Evolutionary conservation across 169 alveolate genomes (phyloP).

Genomic region (Fabrea salina): DNA sequence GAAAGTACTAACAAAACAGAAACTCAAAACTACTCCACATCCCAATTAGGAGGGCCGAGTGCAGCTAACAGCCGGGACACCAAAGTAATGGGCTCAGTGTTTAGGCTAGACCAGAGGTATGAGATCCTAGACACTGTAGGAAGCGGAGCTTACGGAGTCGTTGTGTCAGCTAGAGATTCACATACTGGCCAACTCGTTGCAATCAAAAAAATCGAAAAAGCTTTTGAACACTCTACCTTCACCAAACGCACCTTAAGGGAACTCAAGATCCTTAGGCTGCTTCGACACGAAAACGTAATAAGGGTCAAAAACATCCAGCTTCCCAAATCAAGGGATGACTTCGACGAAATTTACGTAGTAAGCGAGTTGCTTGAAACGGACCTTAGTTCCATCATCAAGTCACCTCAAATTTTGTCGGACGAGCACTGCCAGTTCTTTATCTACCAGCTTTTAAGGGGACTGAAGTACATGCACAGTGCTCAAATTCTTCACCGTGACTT

Average conservation of each 20-base stretch:
- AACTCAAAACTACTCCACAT: not conserved
- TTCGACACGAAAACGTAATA: constrained; percentile 68
- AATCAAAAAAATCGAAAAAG: constrained; percentile 72
- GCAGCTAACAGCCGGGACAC: constrained; percentile 28
- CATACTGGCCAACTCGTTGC: constrained; percentile 71
- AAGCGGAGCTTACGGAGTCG: constrained; percentile 79
- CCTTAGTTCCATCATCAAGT: constrained; percentile 56
- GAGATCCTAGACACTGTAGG: constrained; percentile 1
- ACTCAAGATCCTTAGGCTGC: constrained; percentile 65
- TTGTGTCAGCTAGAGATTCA: constrained; percentile 61
- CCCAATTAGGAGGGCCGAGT: not conserved
- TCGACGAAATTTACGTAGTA: constrained; percentile 47
- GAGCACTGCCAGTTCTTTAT: constrained; percentile 71
- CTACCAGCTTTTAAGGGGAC: constrained; percentile 68
- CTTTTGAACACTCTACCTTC: constrained; percentile 76
- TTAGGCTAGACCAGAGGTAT: not conserved
- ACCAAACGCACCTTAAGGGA: constrained; percentile 75
- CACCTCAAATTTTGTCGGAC: constrained; percentile 36
- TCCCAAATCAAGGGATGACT: constrained; percentile 51
- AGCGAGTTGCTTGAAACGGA: constrained; percentile 72
- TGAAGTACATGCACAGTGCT: constrained; percentile 69
- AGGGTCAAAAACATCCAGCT: constrained; percentile 44
- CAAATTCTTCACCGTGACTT: constrained; percentile 71
- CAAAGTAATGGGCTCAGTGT: not conserved
- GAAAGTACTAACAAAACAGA: too few species aligned